Evolutionary conservation across 805 yeast genomes (phyloP).

Genomic region (Scheffersomyces lignosus): DNA sequence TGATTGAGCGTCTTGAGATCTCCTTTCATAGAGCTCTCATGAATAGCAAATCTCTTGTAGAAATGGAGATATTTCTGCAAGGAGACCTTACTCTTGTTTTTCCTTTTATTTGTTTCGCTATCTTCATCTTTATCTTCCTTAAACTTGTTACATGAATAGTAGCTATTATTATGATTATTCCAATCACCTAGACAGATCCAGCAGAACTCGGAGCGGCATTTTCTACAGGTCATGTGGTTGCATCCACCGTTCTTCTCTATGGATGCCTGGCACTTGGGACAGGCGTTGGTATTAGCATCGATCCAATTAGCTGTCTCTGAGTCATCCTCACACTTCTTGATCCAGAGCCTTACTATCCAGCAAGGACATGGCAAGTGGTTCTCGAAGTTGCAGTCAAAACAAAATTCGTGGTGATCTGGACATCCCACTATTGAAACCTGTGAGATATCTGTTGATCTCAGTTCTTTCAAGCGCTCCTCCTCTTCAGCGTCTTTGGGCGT

Average conservation of each 20-base stretch:
- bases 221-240: slow-evolving; percentile 89
- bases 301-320: slow-evolving; percentile 90
- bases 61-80: slow-evolving; percentile 71
- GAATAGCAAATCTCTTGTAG: slow-evolving; percentile 71
- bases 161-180: slow-evolving; percentile 63
- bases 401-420: slow-evolving; percentile 64
- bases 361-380: slow-evolving; percentile 90
- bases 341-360: slow-evolving; percentile 65
- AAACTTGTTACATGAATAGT: slow-evolving; percentile 67
- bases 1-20: slow-evolving; percentile 64
- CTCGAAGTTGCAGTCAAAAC: slow-evolving; percentile 72
- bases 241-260: slow-evolving; percentile 97
- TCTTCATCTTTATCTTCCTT: slow-evolving; percentile 19
- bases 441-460: slow-evolving; percentile 9
- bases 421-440: slow-evolving; percentile 72
- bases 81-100: slow-evolving; percentile 46
- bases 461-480: slow-evolving; percentile 9
- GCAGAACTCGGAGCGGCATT: slow-evolving; percentile 80
- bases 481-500: slow-evolving; percentile 15
- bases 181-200: slow-evolving; percentile 89
- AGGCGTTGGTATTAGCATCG: slow-evolving; percentile 75
- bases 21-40: slow-evolving; percentile 71
- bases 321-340: slow-evolving; percentile 77
- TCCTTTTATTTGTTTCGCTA: slow-evolving; percentile 42
- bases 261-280: slow-evolving; percentile 76